Conservation (phyloP, 176 grass and related monocot species). For the Lolium perenne region DNA sequence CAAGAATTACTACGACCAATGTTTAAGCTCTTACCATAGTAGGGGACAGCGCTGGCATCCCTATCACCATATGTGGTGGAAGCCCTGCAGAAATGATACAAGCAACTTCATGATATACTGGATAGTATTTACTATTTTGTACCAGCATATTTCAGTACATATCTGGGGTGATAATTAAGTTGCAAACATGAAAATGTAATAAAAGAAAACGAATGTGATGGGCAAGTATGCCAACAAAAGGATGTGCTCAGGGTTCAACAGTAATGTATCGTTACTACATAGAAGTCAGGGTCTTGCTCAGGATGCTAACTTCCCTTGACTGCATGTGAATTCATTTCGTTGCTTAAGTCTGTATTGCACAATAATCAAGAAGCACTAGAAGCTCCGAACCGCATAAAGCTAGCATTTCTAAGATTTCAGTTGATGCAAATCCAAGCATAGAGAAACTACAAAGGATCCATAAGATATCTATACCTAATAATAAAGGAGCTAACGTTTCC, state of each 20-base stretch:
- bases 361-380: constrained; percentile 26
- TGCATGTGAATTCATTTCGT: background rate
- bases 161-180: background rate
- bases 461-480: background rate
- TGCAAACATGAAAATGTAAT: constrained; percentile 30
- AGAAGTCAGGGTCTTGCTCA: background rate
- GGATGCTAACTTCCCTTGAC: constrained; percentile 7
- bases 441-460: constrained; percentile 21
- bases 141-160: background rate
- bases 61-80: constrained; percentile 79
- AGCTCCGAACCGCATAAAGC: background rate
- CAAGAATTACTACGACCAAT: constrained; percentile 33
- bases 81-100: constrained; percentile 54
- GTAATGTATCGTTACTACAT: constrained; percentile 20
- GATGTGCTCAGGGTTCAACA: constrained; percentile 12
- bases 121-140: background rate
- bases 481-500: no score
- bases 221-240: constrained; percentile 18
- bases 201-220: background rate
- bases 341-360: constrained; percentile 21
- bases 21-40: constrained; percentile 75
- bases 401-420: constrained; percentile 22
- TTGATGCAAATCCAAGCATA: constrained; percentile 1
- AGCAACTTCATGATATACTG: constrained; percentile 23
- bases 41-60: constrained; percentile 93